Evolutionary conservation across 2,329 filamentous ascomycete species (phyloP).

Genomic region (Colletotrichum eleusines): DNA sequence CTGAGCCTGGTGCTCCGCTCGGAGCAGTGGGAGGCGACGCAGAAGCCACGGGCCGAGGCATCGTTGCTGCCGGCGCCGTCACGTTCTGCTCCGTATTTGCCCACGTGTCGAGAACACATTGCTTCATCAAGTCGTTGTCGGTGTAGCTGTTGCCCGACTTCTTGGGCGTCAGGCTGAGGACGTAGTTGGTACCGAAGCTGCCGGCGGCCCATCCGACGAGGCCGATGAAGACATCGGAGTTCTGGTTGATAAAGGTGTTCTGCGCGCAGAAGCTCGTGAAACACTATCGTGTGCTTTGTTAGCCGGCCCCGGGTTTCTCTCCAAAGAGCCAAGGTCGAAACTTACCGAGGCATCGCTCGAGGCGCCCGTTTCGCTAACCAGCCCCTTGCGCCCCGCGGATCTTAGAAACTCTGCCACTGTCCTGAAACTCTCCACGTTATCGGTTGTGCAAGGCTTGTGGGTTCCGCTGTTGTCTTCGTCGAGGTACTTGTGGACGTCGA

Average conservation of each 20-base stretch:
- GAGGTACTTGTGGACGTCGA: conserved; percentile 73
- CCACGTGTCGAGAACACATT: conserved; percentile 54
- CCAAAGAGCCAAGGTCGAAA: neutral
- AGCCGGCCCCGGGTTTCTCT: conserved; percentile 5
- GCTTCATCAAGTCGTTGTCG: conserved; percentile 57
- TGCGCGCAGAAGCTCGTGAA: conserved; percentile 59
- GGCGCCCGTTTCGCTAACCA: conserved; percentile 67
- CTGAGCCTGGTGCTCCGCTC: neutral
- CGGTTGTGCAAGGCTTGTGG: conserved; percentile 62
- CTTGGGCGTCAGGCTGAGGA: conserved; percentile 58
- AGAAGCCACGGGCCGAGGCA: conserved; percentile 9
- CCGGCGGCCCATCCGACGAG: conserved; percentile 62
- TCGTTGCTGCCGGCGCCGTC: neutral
- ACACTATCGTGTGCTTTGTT: conserved; percentile 49
- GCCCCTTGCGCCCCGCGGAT: conserved; percentile 59
- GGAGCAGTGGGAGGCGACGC: neutral
- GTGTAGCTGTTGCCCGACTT: conserved; percentile 48
- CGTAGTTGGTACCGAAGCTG: conserved; percentile 56
- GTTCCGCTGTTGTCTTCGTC: conserved; percentile 69
- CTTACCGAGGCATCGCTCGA: conserved; percentile 56
- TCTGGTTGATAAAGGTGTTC: conserved; percentile 59
- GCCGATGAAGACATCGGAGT: conserved; percentile 61
- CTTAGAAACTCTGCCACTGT: conserved; percentile 61
- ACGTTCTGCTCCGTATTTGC: conserved; percentile 31
- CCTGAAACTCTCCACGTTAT: conserved; percentile 64